A percentile compares a stretch with the other conserved stretches of the same genome.
These are phyloP conservation scores for Fusarium buharicum DNA, from an alignment of 2,329 filamentous ascomycete species.

Conservation along the genomic window DNA sequence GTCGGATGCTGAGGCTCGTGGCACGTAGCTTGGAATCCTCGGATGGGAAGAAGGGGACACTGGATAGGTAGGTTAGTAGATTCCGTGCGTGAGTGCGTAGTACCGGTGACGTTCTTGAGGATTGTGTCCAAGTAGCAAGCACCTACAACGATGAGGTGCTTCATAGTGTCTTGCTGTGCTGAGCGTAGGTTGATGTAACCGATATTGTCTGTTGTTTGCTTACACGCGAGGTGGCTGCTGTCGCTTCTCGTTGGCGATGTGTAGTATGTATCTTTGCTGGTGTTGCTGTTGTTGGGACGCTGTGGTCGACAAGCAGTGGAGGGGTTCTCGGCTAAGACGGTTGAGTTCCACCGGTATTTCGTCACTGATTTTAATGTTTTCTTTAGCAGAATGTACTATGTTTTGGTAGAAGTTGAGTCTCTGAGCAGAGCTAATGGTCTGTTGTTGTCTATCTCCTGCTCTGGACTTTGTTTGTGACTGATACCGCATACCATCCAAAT, in stretches of 20 bases:
- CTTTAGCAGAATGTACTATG: background rate
- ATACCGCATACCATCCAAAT: no score
- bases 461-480: no score
- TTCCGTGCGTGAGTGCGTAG: background rate
- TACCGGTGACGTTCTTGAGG: conserved; percentile 64
- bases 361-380: conserved; percentile 8
- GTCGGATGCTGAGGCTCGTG: conserved; percentile 64
- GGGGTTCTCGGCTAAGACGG: conserved; percentile 9
- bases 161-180: conserved; percentile 51
- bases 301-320: background rate
- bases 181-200: background rate
- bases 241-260: conserved; percentile 1
- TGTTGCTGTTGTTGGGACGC: background rate
- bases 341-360: conserved; percentile 29
- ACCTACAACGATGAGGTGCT: conserved; percentile 71
- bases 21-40: conserved; percentile 81
- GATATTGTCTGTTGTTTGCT: background rate
- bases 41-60: conserved; percentile 71
- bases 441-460: no score
- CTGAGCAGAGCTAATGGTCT: no score
- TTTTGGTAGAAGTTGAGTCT: no score
- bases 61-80: conserved; percentile 49
- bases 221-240: background rate
- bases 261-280: no score
- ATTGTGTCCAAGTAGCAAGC: conserved; percentile 79